phyloP scores from a whole-genome alignment of 257 asterid species.

The Salvia hispanica region DNA sequence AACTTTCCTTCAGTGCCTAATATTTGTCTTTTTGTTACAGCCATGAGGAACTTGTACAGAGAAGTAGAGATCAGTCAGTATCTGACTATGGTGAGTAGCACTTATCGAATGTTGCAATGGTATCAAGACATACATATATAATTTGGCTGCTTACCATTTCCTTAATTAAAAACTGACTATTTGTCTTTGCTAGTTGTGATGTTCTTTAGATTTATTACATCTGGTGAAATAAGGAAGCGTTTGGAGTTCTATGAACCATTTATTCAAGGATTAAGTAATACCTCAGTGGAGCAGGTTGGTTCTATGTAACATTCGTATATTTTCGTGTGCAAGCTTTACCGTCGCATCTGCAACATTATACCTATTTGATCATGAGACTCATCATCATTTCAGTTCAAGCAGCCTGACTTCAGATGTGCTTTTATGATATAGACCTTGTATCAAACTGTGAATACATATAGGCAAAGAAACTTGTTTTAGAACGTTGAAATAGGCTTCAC shows the following conservation, averaged over 20 bases:
- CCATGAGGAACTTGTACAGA: constrained; percentile 78
- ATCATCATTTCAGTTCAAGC: background rate
- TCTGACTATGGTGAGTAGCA: constrained; percentile 86
- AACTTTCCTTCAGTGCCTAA: constrained; percentile 19
- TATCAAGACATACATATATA: background rate
- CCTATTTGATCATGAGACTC: constrained; percentile 16
- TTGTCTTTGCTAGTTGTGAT: constrained; percentile 69
- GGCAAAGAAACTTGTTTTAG: background rate
- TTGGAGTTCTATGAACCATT: constrained; percentile 91
- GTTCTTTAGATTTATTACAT: constrained; percentile 97
- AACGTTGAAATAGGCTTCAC: background rate
- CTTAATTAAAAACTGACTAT: constrained; percentile 26
- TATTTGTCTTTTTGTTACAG: constrained; percentile 44
- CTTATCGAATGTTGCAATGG: constrained; percentile 19
- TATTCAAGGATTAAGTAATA: constrained; percentile 71
- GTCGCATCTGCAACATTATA: background rate
- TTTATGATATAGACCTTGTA: background rate
- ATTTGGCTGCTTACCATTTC: background rate
- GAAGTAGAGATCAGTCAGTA: constrained; percentile 81
- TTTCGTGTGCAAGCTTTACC: background rate
- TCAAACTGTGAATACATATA: too few relatives aligned
- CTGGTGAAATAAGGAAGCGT: constrained; percentile 89
- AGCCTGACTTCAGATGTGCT: background rate
- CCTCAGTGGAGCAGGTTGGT: constrained; percentile 85
- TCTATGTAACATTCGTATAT: background rate